phyloP scores from a whole-genome alignment of 2,329 filamentous ascomycete species.

The Tolypocladium inflatum region DNA sequence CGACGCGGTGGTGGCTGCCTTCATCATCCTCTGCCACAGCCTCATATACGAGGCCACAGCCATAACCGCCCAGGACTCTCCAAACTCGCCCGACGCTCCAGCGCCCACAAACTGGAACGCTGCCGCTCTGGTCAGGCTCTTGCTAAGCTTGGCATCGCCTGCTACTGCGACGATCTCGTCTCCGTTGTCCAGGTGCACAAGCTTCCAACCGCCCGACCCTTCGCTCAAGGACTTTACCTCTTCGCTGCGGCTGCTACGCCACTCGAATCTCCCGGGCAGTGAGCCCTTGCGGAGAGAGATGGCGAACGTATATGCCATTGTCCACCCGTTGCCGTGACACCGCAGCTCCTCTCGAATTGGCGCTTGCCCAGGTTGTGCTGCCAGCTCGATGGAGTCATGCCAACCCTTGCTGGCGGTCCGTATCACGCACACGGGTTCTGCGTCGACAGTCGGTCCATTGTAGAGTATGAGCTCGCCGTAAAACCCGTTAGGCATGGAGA shows the following conservation, averaged over 20 bases:
- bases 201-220: conserved; percentile 27
- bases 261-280: conserved; percentile 28
- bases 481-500: conserved; percentile 4
- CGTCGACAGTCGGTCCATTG: conserved; percentile 3
- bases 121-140: conserved; percentile 16
- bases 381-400: conserved; percentile 7
- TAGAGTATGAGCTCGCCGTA: conserved; percentile 8
- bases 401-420: conserved; percentile 1
- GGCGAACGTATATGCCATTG: conserved; percentile 13
- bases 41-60: conserved; percentile 23
- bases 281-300: conserved; percentile 21
- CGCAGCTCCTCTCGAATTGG: conserved; percentile 5
- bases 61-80: conserved; percentile 32
- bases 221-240: conserved; percentile 23
- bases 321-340: conserved; percentile 1
- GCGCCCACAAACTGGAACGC: conserved; percentile 30
- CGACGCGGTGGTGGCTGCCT: not conserved
- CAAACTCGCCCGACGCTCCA: conserved; percentile 26
- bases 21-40: conserved; percentile 5
- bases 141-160: conserved; percentile 6
- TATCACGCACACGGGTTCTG: conserved; percentile 2
- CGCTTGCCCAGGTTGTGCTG: conserved; percentile 3
- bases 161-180: conserved; percentile 34
- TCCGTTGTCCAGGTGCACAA: conserved; percentile 16
- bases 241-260: conserved; percentile 26